Evolutionary conservation across 176 grass and related monocot species (phyloP), one percentile per base, ranked within the genome.

Genomic region (Cenchrus purpureus): DNA sequence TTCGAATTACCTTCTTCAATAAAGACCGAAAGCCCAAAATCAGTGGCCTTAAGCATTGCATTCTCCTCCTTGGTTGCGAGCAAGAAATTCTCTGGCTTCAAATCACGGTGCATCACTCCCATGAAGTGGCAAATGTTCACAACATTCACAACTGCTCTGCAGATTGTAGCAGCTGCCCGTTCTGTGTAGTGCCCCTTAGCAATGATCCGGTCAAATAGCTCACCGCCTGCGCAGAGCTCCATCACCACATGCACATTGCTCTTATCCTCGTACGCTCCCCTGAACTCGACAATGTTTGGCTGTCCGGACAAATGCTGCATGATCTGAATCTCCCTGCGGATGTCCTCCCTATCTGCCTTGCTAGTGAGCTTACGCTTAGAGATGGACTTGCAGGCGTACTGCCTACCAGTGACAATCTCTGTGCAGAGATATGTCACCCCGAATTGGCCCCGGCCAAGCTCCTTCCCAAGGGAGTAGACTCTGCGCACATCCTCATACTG

Each of bases 221-320:
- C 96, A 22, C 96, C 93, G 8, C 96, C 96, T 3, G 93, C 93
- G 5, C 96, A 98, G n/a, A 98, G 85, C 82, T 99, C 97, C 97
- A 99, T 96, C 40, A 99, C 93, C 29, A 99, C 91, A 82, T 99
- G 92, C 78, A 99, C 91, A 69, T 77, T 95, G 81, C 80, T 86
- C 84, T 89, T 94, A 82, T 96, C 97, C 87, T 99, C 97, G 0
- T 94, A 99, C 2, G 94, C 91, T 57, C 97, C 97, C 46, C 68
- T 79, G 83, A 99, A 99, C 74, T 99, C 97, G 3, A 99, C 97
- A 55, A 99, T 96, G 81, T 99, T 99, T 61, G 90, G 69, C 54
- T 99, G 97, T 60, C 97, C 97, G 56, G 97, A 92, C 8, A 99
- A 87, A 54, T 99, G 97, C 78, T 99, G 97, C 97, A 99, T 96